Conservation (phyloP, 2,329 filamentous ascomycete species). For the Thermochaetoides dissita region DNA sequence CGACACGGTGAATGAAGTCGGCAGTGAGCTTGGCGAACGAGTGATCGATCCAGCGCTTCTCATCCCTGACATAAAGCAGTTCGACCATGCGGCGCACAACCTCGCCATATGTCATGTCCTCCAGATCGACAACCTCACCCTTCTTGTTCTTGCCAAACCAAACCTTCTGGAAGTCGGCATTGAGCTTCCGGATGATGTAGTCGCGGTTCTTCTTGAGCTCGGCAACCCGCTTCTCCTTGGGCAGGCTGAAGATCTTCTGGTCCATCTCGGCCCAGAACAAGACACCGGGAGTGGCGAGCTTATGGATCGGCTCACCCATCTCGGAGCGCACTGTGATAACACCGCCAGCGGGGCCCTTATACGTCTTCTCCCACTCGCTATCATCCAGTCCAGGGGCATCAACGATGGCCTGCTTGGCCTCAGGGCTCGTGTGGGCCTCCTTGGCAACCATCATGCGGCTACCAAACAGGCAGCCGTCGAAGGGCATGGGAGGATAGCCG, state of each 20-base stretch:
- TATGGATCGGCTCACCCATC: slow-evolving; percentile 99
- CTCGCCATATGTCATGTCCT: slow-evolving; percentile 91
- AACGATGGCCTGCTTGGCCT: slow-evolving; percentile 79
- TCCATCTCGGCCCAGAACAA: slow-evolving; percentile 98
- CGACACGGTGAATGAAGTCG: slow-evolving; percentile 91
- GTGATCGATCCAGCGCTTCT: slow-evolving; percentile 80
- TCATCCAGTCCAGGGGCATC: slow-evolving; percentile 75
- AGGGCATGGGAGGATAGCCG: slow-evolving; percentile 85
- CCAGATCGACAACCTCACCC: slow-evolving; percentile 70
- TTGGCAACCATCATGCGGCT: slow-evolving; percentile 92
- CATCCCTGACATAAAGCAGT: slow-evolving; percentile 81
- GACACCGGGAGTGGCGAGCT: slow-evolving; percentile 91
- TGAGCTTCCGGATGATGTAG: slow-evolving; percentile 90
- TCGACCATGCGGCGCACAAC: slow-evolving; percentile 78
- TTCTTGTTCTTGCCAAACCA: slow-evolving; percentile 84
- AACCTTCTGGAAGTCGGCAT: slow-evolving; percentile 91
- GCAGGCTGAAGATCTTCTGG: slow-evolving; percentile 89
- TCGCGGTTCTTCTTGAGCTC: slow-evolving; percentile 80
- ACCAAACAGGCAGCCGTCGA: slow-evolving; percentile 80
- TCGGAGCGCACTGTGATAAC: slow-evolving; percentile 94
- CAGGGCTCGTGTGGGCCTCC: slow-evolving; percentile 76
- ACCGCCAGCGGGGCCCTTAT: slow-evolving; percentile 80
- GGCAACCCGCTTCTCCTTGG: slow-evolving; percentile 82
- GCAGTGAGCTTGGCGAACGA: slow-evolving; percentile 73
- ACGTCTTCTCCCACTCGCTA: slow-evolving; percentile 78